Evolutionary conservation across 2,329 filamentous ascomycete species (phyloP), one percentile per base, ranked within the genome.

Genomic region (Boeremia exigua): DNA sequence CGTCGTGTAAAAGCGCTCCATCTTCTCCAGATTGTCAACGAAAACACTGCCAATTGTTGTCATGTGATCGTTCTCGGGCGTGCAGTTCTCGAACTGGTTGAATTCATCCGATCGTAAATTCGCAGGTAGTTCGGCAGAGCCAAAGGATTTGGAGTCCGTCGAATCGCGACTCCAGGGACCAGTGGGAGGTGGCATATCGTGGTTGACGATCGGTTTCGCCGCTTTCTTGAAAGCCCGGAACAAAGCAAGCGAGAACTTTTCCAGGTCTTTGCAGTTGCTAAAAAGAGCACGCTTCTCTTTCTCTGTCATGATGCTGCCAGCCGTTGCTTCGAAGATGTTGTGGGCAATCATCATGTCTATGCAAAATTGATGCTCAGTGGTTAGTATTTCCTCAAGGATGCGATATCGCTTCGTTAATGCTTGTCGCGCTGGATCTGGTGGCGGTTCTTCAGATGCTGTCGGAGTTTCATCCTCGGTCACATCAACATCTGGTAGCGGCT

Each of bases 301-400:
- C 37, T 85, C 80, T 38, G 90, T 91, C 27, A 97, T 84, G 60
- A 92, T 86, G 8, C 91, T 86, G 52, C 90, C 87, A 1, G 92
- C 91, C 0, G 95, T 98, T 38, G 91, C 92, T 76, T 96, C 96
- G 81, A 98, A 99, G 50, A 99, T 98, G 70, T 98, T 93, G 69
- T 96, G 92, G 2, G 96, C 89, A 48, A 99, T 94, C 73, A 93
- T 96, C 91, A 99, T 94, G 73, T 99, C 95, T 61, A 92, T 87
- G 53, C 96, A 88, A 75, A 96, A 98, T 6, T 89, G 88, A 43
- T 92, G 88, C 73, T 99, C 95, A 0, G 95, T 99, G 68, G 97
- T 92, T 40, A 97, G 84, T 33, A 99, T 81, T 75, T 99, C 95
- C 70, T 94, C 93, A 67, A 98, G 89, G 43, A 96, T 87, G 72